Base-by-base conservation (phyloP, 345 rosid species). In the Raphanus sativus region DNA sequence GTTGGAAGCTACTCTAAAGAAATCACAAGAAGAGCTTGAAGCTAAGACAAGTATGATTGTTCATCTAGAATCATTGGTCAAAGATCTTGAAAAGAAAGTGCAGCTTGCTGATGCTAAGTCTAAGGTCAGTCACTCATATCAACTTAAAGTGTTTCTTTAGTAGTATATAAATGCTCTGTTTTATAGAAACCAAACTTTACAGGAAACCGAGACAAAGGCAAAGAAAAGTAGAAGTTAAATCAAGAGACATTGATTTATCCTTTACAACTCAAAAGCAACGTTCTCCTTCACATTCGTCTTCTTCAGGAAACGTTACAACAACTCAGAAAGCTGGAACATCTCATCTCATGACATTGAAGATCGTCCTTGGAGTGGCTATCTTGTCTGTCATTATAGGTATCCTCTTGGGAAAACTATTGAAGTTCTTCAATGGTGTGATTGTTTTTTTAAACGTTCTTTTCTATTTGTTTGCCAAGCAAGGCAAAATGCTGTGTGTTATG, bases 331-430 rank as follows among this genome's bases (percentile, higher is more conserved):
- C 67, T 0, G 81, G 69, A 29, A 73, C 36, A 32, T 86, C 89
- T 15, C 69, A 76, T 25, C 76, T 62, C 60, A 80, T 74, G 77
- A 84, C 75, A 84, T 68, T 88, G 10, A 89, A 86, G 87, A 71
- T 89, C 65, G 75, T 87, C 6, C 55, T 87, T 7, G 90, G 90
- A 73, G 88, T 88, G 30, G 98, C 91, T 28, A 73, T 92, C 56
- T 78, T 88, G 29, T 92, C 99, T n/a, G 61, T 88, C 75, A 73
- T 95, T 79, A 28, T 90, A 1, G 98, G 97, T 28, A 56, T 89
- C 11, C 74, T 80, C 85, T 94, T 69, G 98, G 99, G 50, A 90
- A n/a, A 81, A 82, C 50, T 95, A 88, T 65, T 92, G 62, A 86
- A 84, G 17, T 48, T 48, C 17, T 48, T 48, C 54, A 48, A 48